Conservation (phyloP, 148 eudicot species). For the Talinum fruticosum region DNA sequence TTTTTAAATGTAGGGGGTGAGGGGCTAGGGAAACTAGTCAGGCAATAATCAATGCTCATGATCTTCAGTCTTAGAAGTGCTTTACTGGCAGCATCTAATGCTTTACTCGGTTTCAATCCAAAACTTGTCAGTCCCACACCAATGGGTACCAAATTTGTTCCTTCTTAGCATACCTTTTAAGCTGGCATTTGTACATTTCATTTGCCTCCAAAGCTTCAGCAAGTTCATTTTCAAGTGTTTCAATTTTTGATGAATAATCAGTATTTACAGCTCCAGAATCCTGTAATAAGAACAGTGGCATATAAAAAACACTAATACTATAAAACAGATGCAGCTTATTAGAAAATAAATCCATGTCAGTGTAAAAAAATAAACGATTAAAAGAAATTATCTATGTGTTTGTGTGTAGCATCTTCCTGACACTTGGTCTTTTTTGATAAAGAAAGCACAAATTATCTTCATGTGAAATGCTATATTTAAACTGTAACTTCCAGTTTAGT, state of each 20-base stretch:
- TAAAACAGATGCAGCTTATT: not conserved
- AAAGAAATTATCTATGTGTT: too few species aligned
- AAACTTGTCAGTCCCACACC: too few species aligned
- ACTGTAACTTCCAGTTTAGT: too few species aligned
- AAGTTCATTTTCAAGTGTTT: conserved; percentile 61
- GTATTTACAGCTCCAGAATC: conserved; percentile 21
- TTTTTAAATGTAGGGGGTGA: not conserved
- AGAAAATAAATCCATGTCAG: not conserved
- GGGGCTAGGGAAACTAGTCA: not conserved
- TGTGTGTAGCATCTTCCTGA: too few species aligned
- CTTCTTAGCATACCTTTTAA: conserved; percentile 45
- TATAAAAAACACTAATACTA: not conserved
- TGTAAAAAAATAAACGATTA: too few species aligned
- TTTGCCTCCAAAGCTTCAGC: conserved; percentile 67
- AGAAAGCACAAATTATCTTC: not conserved
- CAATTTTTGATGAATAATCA: conserved; percentile 38
- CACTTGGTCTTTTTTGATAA: too few species aligned
- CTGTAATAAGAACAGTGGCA: conserved; percentile 14
- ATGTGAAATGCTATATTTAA: too few species aligned
- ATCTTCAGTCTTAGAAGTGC: not conserved
- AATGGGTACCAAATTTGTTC: not conserved
- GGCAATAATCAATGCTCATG: not conserved
- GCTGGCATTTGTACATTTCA: conserved; percentile 56
- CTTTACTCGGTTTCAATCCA: too few species aligned
- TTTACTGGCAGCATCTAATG: too few species aligned